Evolutionary conservation across 306 rosid genomes (phyloP), one percentile per base, ranked within the genome.

Genomic region (Dalbergia cochinchinensis): DNA sequence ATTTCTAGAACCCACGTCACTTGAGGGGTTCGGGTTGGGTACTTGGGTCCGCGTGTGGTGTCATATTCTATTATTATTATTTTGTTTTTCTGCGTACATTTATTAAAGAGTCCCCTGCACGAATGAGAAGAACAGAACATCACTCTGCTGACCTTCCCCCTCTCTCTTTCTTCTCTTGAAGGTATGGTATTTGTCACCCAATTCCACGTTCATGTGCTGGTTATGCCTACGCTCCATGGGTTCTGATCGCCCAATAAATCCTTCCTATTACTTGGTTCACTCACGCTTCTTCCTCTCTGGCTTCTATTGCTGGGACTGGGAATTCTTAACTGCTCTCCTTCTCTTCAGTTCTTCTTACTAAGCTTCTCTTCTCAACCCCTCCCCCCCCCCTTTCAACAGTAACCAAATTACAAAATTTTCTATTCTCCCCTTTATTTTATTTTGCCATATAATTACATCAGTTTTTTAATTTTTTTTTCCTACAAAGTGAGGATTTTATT

Each of bases 291-390:
- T 87, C 69, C 94, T 88, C 55, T 85, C 85, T 68, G 97, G 97
- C 4, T 95, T 95, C 83, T 95, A 91, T 85, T 95, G 99, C 75
- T 95, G 99, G 98, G 94, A 69, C 65, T 95, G 99, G 99, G 97
- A 95, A 39, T 95, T 95, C 83, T 84, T 95, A 70, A 90, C 98
- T 16, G 98, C 99, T 67, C 97, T 92, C 9, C 92, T 95, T 57
- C 97, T 94, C 16, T 95, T 95, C 37, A 90, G 97, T 86, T 85
- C 65, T n/a, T 88, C 76, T 11, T 48, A n/a, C 6, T 75, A 58
- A 78, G 35, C 73, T 26, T 41, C 48, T 42, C 10, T 41, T 16
- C 37, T 4, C 8, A 6, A 5, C 2, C 5, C 5, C 8, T 2
- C 42, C 0, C 1, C 7, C 3, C 8, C 7, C 64, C 1, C 22